These are phyloP conservation scores for Penicillium bialowiezense DNA, from an alignment of 495 filamentous ascomycete genomes.

Conservation along the genomic window DNA sequence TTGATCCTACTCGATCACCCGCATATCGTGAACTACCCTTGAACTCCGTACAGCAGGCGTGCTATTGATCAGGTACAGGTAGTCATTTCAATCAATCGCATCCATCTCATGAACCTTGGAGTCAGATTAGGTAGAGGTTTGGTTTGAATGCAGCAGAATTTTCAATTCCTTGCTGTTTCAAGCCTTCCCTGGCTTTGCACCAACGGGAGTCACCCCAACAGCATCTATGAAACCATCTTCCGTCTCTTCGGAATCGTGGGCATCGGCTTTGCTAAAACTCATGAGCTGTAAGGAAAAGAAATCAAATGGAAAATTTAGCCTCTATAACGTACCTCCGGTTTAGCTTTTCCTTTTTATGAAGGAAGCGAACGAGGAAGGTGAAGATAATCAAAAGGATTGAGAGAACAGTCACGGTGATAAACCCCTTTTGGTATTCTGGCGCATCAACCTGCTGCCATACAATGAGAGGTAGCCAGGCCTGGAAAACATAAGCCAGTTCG, in stretches of 20 bases:
- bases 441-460: conserved; percentile 54
- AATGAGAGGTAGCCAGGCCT: conserved; percentile 48
- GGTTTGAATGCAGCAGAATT: no score
- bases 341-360: conserved; percentile 41
- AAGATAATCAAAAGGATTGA: conserved; percentile 31
- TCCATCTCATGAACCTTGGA: no score
- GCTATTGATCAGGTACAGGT: no score
- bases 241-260: neutral
- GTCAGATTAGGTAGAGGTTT: no score
- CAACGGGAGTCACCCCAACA: neutral
- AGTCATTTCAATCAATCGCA: no score
- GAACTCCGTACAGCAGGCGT: neutral
- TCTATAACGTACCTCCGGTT: conserved; percentile 23
- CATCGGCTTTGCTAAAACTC: neutral
- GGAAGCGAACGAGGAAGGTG: conserved; percentile 19
- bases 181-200: neutral
- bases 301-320: no score
- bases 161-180: neutral
- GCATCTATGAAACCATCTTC: neutral
- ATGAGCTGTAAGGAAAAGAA: no score
- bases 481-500: conserved; percentile 46
- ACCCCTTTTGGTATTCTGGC: conserved; percentile 47
- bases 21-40: neutral
- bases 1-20: neutral
- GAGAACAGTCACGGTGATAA: conserved; percentile 37